These are phyloP conservation scores for Ophiostoma ulmi DNA, from an alignment of 2,329 filamentous ascomycete species.

Conservation along the genomic window DNA sequence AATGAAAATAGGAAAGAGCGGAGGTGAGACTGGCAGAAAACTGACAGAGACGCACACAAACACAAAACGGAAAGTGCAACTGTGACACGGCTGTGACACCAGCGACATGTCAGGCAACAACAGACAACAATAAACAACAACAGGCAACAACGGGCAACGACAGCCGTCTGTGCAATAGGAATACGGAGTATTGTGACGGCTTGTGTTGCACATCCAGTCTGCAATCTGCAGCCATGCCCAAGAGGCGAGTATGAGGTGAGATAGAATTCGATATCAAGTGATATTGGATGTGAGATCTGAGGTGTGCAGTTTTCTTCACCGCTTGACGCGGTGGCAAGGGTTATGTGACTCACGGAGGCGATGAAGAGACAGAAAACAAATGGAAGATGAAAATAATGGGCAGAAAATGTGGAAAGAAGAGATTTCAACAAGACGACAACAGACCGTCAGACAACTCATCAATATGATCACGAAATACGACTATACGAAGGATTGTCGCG, in stretches of 20 bases:
- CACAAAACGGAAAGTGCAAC: not conserved
- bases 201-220: slow-evolving; percentile 2
- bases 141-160: not conserved
- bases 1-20: not conserved
- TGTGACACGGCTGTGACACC: slow-evolving; percentile 8
- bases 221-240: not conserved
- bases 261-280: not conserved
- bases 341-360: not conserved
- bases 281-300: not conserved
- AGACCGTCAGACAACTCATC: not conserved
- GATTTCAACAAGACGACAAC: not conserved
- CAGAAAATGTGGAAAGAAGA: not conserved
- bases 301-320: slow-evolving; percentile 2
- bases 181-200: not conserved
- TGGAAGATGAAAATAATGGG: not conserved
- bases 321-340: not conserved
- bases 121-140: not conserved
- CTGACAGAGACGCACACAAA: not conserved
- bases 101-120: not conserved
- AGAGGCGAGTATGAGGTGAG: not conserved
- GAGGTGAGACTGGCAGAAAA: not conserved
- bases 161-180: not conserved
- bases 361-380: not conserved
- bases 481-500: not conserved
- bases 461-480: not conserved